A percentile compares a stretch with the other conserved stretches of the same genome.
Evolutionary conservation across 306 rosid species (phyloP).

Genomic region (Dicorynia guianensis): DNA sequence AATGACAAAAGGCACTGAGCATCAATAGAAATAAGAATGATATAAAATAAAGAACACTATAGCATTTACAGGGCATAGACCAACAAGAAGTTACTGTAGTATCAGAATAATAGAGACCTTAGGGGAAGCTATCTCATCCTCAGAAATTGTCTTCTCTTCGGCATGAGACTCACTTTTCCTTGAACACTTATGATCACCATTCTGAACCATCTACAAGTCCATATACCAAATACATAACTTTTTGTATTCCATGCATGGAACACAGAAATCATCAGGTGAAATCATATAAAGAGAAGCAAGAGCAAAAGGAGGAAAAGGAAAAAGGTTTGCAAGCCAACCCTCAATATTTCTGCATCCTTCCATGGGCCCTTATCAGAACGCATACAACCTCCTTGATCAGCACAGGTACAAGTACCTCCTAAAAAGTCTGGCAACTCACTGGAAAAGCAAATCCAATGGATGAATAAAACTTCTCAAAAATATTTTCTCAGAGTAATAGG

Average conservation of each 20-base stretch:
- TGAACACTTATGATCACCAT: constrained; percentile 75
- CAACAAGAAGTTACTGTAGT: constrained; percentile 17
- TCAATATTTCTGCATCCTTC: constrained; percentile 72
- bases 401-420: constrained; percentile 89
- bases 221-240: constrained; percentile 34
- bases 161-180: constrained; percentile 40
- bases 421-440: constrained; percentile 94
- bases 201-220: constrained; percentile 80
- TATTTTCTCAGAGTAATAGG: neutral
- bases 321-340: constrained; percentile 44
- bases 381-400: constrained; percentile 95
- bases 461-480: constrained; percentile 21
- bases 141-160: constrained; percentile 54
- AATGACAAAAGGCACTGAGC: constrained; percentile 13
- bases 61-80: neutral
- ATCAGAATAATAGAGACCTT: constrained; percentile 37
- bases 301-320: neutral
- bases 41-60: constrained; percentile 4
- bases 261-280: constrained; percentile 17
- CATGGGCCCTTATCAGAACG: constrained; percentile 95
- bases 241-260: constrained; percentile 18
- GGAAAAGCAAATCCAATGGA: constrained; percentile 39
- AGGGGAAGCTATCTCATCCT: constrained; percentile 38
- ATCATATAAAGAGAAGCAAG: constrained; percentile 1
- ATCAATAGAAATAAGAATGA: neutral